A percentile compares a stretch with the other conserved stretches of the same genome.
These are phyloP conservation scores for Aspergillus campestris DNA, from an alignment of 495 filamentous ascomycete species.

Conservation along the genomic window DNA sequence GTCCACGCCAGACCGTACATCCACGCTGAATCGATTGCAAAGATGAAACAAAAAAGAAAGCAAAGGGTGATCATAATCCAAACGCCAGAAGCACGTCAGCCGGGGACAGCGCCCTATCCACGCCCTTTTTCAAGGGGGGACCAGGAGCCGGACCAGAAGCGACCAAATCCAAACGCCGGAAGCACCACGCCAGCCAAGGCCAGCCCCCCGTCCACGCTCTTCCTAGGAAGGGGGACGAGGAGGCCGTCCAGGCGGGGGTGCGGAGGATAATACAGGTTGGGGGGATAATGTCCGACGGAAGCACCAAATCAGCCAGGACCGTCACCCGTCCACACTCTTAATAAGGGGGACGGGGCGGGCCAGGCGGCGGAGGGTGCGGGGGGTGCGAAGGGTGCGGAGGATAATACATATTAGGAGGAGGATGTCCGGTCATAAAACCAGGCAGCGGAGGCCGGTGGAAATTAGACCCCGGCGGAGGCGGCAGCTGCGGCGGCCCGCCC, in stretches of 20 bases:
- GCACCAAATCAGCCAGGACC: constrained; percentile 13
- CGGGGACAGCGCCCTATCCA: constrained; percentile 1
- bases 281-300: constrained; percentile 17
- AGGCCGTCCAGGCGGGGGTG: constrained; percentile 9
- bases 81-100: constrained; percentile 10
- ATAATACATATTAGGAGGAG: constrained; percentile 15
- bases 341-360: constrained; percentile 10
- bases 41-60: neutral
- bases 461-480: constrained; percentile 34
- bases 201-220: neutral
- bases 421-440: constrained; percentile 19
- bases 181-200: constrained; percentile 14
- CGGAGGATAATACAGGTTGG: constrained; percentile 13
- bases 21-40: neutral
- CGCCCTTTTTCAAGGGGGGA: constrained; percentile 7
- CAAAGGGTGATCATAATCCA: neutral
- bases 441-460: constrained; percentile 29
- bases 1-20: no score
- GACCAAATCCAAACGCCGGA: neutral
- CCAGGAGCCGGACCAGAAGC: neutral
- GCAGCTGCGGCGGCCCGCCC: constrained; percentile 31
- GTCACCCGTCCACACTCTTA: neutral
- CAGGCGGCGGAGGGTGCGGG: constrained; percentile 12
- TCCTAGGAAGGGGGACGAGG: constrained; percentile 13
- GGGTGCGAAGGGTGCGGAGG: constrained; percentile 3